Conservation (phyloP, 192 early-diverging fungal genomes). For the Phlyctochytrium arcticum region DNA sequence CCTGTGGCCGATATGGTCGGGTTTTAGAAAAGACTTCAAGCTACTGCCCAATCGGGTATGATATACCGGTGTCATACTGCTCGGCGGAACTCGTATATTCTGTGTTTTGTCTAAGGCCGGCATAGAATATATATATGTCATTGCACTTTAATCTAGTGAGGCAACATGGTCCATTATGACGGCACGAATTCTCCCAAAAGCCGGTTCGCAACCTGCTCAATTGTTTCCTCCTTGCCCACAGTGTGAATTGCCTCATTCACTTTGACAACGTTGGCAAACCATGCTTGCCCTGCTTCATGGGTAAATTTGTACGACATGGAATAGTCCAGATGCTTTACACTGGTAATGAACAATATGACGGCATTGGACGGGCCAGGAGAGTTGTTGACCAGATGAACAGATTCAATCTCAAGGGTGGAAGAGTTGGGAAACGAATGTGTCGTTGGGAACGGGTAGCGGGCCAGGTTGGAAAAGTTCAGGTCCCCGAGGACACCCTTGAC, state of each 20-base stretch:
- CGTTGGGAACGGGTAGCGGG: background rate
- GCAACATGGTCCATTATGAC: too few species aligned
- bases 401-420: background rate
- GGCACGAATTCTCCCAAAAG: background rate
- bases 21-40: too few species aligned
- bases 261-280: constrained; percentile 3
- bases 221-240: constrained; percentile 1
- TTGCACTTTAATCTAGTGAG: too few species aligned
- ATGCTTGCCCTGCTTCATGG: background rate
- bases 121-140: too few species aligned
- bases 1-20: too few species aligned
- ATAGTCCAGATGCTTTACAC: background rate
- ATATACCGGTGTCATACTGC: too few species aligned
- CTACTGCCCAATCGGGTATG: too few species aligned
- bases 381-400: background rate
- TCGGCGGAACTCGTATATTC: too few species aligned
- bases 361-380: background rate
- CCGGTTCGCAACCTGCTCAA: too few species aligned
- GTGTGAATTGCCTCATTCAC: background rate
- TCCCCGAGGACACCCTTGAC: background rate
- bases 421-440: background rate
- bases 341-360: background rate
- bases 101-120: too few species aligned
- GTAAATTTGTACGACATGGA: background rate
- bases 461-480: constrained; percentile 3